Evolutionary conservation across 306 rosid genomes (phyloP).

Genomic region (Carpinus fangiana): DNA sequence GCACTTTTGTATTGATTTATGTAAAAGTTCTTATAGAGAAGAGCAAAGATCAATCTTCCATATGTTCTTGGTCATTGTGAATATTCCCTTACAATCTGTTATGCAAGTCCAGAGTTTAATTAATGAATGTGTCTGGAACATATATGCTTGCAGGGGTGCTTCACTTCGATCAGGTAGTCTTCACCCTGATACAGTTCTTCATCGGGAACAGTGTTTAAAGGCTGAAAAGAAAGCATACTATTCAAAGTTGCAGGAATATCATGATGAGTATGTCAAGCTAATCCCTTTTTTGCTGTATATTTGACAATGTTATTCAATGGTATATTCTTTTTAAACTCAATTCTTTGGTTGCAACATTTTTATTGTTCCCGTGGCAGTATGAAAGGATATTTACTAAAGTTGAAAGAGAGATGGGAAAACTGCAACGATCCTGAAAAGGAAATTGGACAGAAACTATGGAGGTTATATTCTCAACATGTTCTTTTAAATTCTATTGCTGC

Average conservation of each 20-base stretch:
- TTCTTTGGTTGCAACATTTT: slow-evolving; percentile 7
- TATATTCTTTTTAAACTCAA: background rate
- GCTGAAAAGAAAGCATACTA: slow-evolving; percentile 61
- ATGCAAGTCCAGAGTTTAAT: slow-evolving; percentile 15
- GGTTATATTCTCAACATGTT: slow-evolving; percentile 39
- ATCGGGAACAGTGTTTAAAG: slow-evolving; percentile 50
- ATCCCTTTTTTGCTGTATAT: slow-evolving; percentile 2
- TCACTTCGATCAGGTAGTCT: slow-evolving; percentile 79
- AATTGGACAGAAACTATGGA: slow-evolving; percentile 58
- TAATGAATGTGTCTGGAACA: slow-evolving; percentile 30
- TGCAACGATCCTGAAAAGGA: slow-evolving; percentile 81
- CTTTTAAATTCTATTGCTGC: background rate
- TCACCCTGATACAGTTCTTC: slow-evolving; percentile 81
- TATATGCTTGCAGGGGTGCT: slow-evolving; percentile 69
- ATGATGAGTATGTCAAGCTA: slow-evolving; percentile 63
- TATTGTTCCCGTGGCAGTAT: slow-evolving; percentile 61
- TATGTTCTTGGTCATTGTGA: background rate
- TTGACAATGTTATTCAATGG: slow-evolving; percentile 17
- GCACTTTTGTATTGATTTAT: too few species aligned
- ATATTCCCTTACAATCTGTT: slow-evolving; percentile 11
- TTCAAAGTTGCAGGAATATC: slow-evolving; percentile 69
- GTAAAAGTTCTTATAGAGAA: too few species aligned
- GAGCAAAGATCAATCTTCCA: too few species aligned
- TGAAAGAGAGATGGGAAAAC: slow-evolving; percentile 69
- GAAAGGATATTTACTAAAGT: slow-evolving; percentile 60